phyloP scores from a whole-genome alignment of 2,329 filamentous ascomycete genomes.

The Colletotrichum shisoi region DNA sequence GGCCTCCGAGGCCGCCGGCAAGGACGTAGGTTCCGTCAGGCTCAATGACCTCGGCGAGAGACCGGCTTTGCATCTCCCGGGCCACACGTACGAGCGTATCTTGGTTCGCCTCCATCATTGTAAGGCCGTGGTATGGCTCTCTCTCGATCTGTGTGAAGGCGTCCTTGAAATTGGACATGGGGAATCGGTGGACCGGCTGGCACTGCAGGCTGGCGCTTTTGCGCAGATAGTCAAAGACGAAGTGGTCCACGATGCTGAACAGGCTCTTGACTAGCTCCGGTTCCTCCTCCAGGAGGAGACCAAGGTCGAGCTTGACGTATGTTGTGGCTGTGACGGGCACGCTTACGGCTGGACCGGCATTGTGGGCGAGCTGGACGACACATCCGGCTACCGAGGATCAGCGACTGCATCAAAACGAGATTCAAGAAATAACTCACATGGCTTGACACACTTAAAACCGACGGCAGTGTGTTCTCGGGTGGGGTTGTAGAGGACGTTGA shows the following conservation, averaged over 20 bases:
- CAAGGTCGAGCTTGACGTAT: conserved; percentile 48
- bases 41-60: conserved; percentile 48
- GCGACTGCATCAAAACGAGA: conserved; percentile 28
- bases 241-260: conserved; percentile 40
- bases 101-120: conserved; percentile 22
- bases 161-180: conserved; percentile 42
- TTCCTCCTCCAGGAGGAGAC: conserved; percentile 47
- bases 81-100: conserved; percentile 42
- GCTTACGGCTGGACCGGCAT: conserved; percentile 37
- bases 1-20: conserved; percentile 64
- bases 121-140: conserved; percentile 20
- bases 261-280: conserved; percentile 46
- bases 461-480: conserved; percentile 49
- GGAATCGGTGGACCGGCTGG: conserved; percentile 20
- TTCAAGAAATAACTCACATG: conserved; percentile 45
- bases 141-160: conserved; percentile 45
- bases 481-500: conserved; percentile 51
- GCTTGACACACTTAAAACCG: conserved; percentile 49
- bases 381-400: conserved; percentile 45
- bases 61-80: conserved; percentile 39
- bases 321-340: conserved; percentile 36
- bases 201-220: conserved; percentile 10
- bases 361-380: conserved; percentile 47
- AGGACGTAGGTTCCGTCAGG: conserved; percentile 60
- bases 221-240: conserved; percentile 19